Percentiles rank a stretch among this genome's conserved stretches.
Conservation (phyloP, 257 asterid species). For the Salvia rosmarinus region DNA sequence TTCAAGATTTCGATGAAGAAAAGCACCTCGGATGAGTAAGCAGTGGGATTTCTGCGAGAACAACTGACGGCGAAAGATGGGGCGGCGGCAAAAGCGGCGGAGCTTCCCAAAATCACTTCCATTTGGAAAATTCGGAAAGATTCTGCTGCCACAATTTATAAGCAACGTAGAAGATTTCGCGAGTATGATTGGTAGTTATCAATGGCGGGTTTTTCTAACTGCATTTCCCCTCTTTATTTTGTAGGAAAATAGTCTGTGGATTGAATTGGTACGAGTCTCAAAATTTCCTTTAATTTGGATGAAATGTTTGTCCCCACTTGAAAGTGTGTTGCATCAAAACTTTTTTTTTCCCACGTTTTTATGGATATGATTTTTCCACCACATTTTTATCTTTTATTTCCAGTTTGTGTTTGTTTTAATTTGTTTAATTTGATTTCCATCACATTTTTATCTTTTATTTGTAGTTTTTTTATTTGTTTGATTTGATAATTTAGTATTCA, state of each 20-base stretch:
- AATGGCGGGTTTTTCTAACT: constrained; percentile 26
- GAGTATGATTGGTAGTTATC: constrained; percentile 20
- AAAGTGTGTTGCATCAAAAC: too few species aligned
- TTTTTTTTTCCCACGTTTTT: too few species aligned
- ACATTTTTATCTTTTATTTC: too few species aligned
- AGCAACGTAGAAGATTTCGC: background rate
- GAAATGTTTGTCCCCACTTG: constrained; percentile 16
- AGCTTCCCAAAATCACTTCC: constrained; percentile 56
- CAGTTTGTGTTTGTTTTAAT: too few species aligned
- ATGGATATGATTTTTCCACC: too few species aligned
- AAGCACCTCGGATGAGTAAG: constrained; percentile 44
- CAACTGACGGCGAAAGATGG: constrained; percentile 32
- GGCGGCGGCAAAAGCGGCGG: constrained; percentile 39
- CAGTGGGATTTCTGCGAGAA: constrained; percentile 34
- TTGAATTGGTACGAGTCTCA: background rate
- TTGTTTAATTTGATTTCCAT: too few species aligned
- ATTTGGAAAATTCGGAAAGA: constrained; percentile 39
- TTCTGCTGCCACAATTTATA: constrained; percentile 40
- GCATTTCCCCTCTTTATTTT: background rate
- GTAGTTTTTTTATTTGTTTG: too few species aligned
- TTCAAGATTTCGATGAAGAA: background rate
- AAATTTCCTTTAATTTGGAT: constrained; percentile 12
- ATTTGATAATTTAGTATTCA: too few species aligned
- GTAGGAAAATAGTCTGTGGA: constrained; percentile 10
- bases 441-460: too few species aligned